Evolutionary conservation across 2,329 filamentous ascomycete species (phyloP).

Genomic region (Cercospora citrullina): DNA sequence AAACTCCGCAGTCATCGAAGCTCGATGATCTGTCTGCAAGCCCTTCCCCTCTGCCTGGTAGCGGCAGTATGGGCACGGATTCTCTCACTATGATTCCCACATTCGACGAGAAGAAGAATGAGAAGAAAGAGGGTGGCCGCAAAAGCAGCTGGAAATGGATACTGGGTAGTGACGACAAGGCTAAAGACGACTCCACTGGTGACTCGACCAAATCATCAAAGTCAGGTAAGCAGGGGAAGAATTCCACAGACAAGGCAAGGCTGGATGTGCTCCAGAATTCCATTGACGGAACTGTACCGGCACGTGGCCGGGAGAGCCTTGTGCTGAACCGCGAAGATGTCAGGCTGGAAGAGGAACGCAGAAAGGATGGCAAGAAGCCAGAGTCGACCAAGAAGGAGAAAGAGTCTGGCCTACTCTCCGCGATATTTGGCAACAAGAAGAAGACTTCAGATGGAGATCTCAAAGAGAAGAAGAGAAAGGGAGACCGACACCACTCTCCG

Average conservation of each 20-base stretch:
- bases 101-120: constrained; percentile 69
- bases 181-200: constrained; percentile 42
- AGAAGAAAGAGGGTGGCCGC: constrained; percentile 63
- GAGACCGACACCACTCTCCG: constrained; percentile 64
- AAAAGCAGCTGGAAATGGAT: constrained; percentile 90
- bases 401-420: constrained; percentile 74
- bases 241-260: constrained; percentile 67
- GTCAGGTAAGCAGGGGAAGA: constrained; percentile 63
- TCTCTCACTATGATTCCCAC: constrained; percentile 79
- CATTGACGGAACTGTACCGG: constrained; percentile 61
- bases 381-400: constrained; percentile 71
- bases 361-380: constrained; percentile 76
- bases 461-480: constrained; percentile 68
- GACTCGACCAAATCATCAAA: constrained; percentile 41
- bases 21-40: constrained; percentile 66
- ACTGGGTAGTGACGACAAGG: constrained; percentile 65
- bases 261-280: constrained; percentile 85
- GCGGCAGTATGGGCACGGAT: constrained; percentile 68
- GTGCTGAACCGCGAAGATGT: constrained; percentile 76
- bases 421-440: constrained; percentile 88
- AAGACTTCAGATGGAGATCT: constrained; percentile 64
- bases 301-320: constrained; percentile 73
- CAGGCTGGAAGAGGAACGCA: constrained; percentile 77
- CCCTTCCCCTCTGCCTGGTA: constrained; percentile 69
- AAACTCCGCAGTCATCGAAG: constrained; percentile 42